These are phyloP conservation scores for Vitis rupestris DNA, from an alignment of 164 flowering plant species.

Conservation along the genomic window DNA sequence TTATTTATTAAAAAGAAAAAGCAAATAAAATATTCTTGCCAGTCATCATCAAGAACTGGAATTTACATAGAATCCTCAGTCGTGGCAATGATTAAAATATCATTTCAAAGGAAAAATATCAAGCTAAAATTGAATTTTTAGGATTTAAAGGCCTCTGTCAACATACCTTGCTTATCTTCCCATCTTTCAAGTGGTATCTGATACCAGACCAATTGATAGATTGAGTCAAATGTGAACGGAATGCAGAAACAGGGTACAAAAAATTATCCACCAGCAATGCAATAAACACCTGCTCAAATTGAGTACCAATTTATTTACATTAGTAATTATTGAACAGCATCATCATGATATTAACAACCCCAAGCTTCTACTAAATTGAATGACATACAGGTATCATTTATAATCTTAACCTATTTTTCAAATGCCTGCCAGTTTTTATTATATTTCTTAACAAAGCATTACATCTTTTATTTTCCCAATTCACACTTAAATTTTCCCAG, in stretches of 20 bases:
- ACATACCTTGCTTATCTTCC: constrained; percentile 80
- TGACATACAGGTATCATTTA: too few species aligned
- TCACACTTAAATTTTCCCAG: too few species aligned
- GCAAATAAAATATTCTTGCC: too few species aligned
- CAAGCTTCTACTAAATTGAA: background rate
- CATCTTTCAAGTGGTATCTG: constrained; percentile 79
- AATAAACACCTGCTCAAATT: constrained; percentile 67
- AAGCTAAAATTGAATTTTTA: background rate
- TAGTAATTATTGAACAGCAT: background rate
- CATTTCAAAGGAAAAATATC: background rate
- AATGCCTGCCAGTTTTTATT: too few species aligned
- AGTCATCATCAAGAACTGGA: too few species aligned
- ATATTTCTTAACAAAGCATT: too few species aligned
- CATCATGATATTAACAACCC: background rate
- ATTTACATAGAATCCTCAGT: too few species aligned
- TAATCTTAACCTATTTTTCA: too few species aligned
- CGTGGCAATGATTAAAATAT: too few species aligned
- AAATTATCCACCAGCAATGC: constrained; percentile 95
- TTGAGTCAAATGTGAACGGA: constrained; percentile 85
- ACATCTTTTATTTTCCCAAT: too few species aligned
- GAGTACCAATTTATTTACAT: constrained; percentile 1
- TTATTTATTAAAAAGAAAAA: too few species aligned
- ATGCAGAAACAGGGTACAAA: constrained; percentile 78
- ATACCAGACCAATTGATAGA: constrained; percentile 97
- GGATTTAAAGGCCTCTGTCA: background rate